Evolutionary conservation across 2,329 filamentous ascomycete species (phyloP).

Genomic region (Arthrocladium fulminans): DNA sequence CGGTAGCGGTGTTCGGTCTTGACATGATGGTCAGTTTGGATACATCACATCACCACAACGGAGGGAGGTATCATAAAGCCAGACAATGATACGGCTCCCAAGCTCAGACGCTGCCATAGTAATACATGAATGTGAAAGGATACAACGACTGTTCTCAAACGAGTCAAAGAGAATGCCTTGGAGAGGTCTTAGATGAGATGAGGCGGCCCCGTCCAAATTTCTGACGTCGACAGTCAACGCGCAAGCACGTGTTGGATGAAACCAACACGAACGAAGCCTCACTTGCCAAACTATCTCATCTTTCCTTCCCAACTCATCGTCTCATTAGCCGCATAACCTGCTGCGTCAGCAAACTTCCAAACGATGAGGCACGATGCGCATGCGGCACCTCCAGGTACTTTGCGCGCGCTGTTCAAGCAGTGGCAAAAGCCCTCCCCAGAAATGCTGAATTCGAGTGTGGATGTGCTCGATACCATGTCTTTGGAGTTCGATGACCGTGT

Average conservation of each 20-base stretch:
- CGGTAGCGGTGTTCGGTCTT: neutral
- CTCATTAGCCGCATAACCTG: no score
- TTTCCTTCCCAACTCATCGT: no score
- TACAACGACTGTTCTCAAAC: no score
- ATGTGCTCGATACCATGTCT: constrained; percentile 7
- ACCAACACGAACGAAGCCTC: no score
- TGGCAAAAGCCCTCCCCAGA: constrained; percentile 54
- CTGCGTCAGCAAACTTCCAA: neutral
- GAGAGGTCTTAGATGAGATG: neutral
- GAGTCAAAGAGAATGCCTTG: no score
- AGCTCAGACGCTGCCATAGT: neutral
- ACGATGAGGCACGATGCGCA: constrained; percentile 51
- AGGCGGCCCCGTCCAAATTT: neutral
- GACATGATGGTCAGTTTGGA: neutral
- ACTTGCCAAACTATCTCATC: no score
- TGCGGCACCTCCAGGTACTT: constrained; percentile 61
- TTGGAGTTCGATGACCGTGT: neutral
- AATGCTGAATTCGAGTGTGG: constrained; percentile 34
- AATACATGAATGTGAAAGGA: neutral
- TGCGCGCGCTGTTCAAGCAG: constrained; percentile 66
- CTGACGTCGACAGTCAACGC: neutral
- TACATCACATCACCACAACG: neutral
- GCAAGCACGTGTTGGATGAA: constrained; percentile 1
- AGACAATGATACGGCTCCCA: neutral
- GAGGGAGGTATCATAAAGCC: neutral